Conservation (phyloP, 1,284 basidiomycete species). For the Sporisorium scitamineum region DNA sequence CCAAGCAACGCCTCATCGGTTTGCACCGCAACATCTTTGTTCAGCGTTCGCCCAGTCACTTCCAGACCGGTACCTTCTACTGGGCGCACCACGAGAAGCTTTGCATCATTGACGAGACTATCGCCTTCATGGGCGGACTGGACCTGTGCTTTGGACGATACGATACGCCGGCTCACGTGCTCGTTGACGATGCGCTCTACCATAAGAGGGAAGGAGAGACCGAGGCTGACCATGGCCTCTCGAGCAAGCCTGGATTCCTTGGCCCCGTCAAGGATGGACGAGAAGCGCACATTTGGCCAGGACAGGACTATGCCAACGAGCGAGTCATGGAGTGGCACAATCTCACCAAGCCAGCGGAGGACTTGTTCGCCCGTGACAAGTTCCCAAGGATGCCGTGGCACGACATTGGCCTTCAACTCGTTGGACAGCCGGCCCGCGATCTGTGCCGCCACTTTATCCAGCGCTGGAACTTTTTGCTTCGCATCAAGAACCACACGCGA, state of each 20-base stretch:
- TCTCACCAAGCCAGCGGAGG: conserved; percentile 89
- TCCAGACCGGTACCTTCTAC: conserved; percentile 96
- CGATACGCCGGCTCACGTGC: conserved; percentile 92
- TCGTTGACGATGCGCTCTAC: conserved; percentile 81
- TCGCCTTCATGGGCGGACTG: conserved; percentile 97
- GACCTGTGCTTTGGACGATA: conserved; percentile 78
- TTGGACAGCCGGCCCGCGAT: conserved; percentile 96
- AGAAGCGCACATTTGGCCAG: conserved; percentile 82
- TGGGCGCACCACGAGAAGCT: conserved; percentile 97
- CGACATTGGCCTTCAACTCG: conserved; percentile 93
- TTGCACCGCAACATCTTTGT: conserved; percentile 95
- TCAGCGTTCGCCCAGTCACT: conserved; percentile 96
- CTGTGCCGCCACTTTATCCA: conserved; percentile 95
- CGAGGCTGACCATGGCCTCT: conserved; percentile 28
- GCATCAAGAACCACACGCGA: conserved; percentile 80
- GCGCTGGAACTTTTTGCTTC: conserved; percentile 73
- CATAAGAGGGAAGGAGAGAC: conserved; percentile 36
- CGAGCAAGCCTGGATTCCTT: conserved; percentile 43
- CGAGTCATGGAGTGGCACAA: conserved; percentile 88
- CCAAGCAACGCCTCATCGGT: conserved; percentile 86
- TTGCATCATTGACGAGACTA: conserved; percentile 95
- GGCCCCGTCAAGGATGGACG: conserved; percentile 72
- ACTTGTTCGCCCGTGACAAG: conserved; percentile 90
- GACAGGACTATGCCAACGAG: conserved; percentile 93
- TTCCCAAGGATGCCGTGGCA: conserved; percentile 99